Evolutionary conservation across 2,329 filamentous ascomycete genomes (phyloP).

Genomic region (Neofusicoccum cordaticola): DNA sequence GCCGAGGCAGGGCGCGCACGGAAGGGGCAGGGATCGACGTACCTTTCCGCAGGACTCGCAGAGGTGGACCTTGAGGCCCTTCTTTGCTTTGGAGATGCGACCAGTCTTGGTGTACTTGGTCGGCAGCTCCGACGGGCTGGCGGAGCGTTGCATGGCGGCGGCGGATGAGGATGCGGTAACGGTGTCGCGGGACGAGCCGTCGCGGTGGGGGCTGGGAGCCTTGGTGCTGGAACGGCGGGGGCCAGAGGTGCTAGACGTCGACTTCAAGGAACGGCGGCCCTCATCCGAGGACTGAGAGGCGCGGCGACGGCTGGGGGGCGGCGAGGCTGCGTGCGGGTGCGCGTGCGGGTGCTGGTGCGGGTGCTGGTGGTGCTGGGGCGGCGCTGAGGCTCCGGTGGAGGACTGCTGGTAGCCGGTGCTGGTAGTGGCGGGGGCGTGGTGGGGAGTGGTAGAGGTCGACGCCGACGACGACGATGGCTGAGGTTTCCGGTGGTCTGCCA

Average conservation of each 20-base stretch:
- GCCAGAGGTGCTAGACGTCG: slow-evolving; percentile 2
- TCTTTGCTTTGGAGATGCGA: slow-evolving; percentile 48
- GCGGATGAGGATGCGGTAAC: slow-evolving; percentile 7
- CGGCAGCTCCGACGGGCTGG: slow-evolving; percentile 30
- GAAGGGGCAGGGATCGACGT: slow-evolving; percentile 22
- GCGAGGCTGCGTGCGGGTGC: neutral
- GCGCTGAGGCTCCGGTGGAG: neutral
- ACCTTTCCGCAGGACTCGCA: slow-evolving; percentile 48
- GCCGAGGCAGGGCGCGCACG: neutral
- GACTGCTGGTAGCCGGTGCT: neutral
- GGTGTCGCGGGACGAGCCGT: slow-evolving; percentile 29
- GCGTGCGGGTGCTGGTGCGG: neutral
- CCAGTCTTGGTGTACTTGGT: slow-evolving; percentile 44
- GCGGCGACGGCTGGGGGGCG: neutral
- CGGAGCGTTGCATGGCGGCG: slow-evolving; percentile 31
- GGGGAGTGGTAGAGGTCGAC: neutral
- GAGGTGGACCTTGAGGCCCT: slow-evolving; percentile 45
- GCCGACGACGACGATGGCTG: slow-evolving; percentile 18
- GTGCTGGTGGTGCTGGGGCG: neutral
- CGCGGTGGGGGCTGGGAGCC: slow-evolving; percentile 22
- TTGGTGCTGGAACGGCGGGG: slow-evolving; percentile 11
- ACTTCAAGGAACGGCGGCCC: slow-evolving; percentile 3
- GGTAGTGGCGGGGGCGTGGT: neutral
- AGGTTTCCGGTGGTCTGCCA: slow-evolving; percentile 15
- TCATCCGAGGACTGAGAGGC: slow-evolving; percentile 15